A percentile compares a stretch with the other conserved stretches of the same genome.
Evolutionary conservation across 192 early-diverging fungal genomes (phyloP).

Genomic region (Backusella luteola): DNA sequence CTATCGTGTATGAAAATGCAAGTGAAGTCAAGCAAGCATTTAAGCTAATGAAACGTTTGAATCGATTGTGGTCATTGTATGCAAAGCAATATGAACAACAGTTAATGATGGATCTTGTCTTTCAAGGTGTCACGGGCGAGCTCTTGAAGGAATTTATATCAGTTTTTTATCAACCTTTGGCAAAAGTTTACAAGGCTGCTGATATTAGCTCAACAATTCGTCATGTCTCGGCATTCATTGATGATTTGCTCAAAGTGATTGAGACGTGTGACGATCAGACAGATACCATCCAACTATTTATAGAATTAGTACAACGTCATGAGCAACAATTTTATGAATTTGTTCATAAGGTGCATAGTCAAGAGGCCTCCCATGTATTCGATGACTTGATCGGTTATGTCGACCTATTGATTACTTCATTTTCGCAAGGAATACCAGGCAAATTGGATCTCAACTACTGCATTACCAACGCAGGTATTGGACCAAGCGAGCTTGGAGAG

Average conservation of each 20-base stretch:
- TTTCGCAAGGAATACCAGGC: neutral
- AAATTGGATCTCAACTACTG: neutral
- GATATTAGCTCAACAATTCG: slow-evolving; percentile 48
- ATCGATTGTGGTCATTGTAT: slow-evolving; percentile 45
- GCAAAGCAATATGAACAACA: slow-evolving; percentile 48
- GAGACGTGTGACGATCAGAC: slow-evolving; percentile 35
- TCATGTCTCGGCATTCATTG: slow-evolving; percentile 45
- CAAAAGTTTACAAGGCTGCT: slow-evolving; percentile 52
- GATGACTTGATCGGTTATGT: slow-evolving; percentile 47
- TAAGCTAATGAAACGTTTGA: slow-evolving; percentile 21
- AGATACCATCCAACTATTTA: slow-evolving; percentile 39
- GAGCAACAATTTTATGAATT: slow-evolving; percentile 50
- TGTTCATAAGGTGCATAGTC: slow-evolving; percentile 49
- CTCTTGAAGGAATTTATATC: slow-evolving; percentile 47
- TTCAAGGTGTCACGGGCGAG: slow-evolving; percentile 49
- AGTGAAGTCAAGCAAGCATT: slow-evolving; percentile 1
- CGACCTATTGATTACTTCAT: slow-evolving; percentile 32
- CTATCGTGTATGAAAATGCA: neutral
- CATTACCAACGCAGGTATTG: neutral
- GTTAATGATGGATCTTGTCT: slow-evolving; percentile 45
- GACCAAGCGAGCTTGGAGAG: neutral
- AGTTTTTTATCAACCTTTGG: slow-evolving; percentile 54
- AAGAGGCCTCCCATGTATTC: slow-evolving; percentile 46
- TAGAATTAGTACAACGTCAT: slow-evolving; percentile 44
- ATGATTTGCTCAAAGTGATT: slow-evolving; percentile 51